These are phyloP conservation scores for Alisma plantagoaquatica DNA, from an alignment of 106 monocot species.

Conservation along the genomic window DNA sequence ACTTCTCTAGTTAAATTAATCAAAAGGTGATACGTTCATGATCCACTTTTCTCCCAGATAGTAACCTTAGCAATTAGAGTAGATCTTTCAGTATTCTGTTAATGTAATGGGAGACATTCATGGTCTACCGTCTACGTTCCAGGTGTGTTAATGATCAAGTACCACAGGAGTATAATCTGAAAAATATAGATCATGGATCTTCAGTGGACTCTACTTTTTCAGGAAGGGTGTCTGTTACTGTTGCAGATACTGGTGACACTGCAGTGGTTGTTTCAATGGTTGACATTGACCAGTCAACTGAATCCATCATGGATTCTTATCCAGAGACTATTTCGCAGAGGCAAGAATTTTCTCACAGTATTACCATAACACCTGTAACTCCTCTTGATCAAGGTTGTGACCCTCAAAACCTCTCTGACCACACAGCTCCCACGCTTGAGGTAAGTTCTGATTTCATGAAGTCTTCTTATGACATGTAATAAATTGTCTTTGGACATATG, in stretches of 20 bases:
- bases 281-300: slow-evolving; percentile 24
- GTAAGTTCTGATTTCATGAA: too few species aligned
- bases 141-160: slow-evolving; percentile 47
- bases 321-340: neutral
- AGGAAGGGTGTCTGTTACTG: slow-evolving; percentile 62
- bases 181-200: slow-evolving; percentile 16
- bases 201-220: slow-evolving; percentile 32
- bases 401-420: too few species aligned
- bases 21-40: neutral
- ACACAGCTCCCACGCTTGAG: too few species aligned
- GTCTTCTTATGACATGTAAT: too few species aligned
- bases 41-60: neutral
- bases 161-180: slow-evolving; percentile 14
- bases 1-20: neutral
- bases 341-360: too few species aligned
- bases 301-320: slow-evolving; percentile 2
- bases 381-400: too few species aligned
- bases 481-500: too few species aligned
- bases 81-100: slow-evolving; percentile 5
- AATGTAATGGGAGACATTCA: too few species aligned
- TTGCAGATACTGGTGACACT: slow-evolving; percentile 94
- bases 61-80: neutral
- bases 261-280: slow-evolving; percentile 88
- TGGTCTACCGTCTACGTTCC: too few species aligned
- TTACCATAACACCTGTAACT: too few species aligned